Evolutionary conservation across 2,329 filamentous ascomycete species (phyloP).

Genomic region (Exophiala dermatitidis): DNA sequence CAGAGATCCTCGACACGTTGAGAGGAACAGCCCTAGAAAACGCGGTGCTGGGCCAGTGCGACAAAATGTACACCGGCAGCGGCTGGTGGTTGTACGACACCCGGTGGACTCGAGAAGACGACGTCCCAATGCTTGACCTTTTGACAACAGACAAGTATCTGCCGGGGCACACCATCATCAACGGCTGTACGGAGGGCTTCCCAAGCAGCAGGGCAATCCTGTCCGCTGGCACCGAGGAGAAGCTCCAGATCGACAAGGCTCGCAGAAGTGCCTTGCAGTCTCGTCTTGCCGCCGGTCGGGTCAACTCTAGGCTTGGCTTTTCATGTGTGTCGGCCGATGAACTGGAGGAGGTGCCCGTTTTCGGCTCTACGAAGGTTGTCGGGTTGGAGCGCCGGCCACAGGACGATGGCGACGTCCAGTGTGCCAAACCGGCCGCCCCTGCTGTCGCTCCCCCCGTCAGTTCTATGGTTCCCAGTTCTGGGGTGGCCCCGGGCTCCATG

Average conservation of each 20-base stretch:
- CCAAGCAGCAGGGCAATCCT: slow-evolving; percentile 5
- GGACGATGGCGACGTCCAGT: background rate
- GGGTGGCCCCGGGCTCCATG: background rate
- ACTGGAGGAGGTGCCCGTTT: background rate
- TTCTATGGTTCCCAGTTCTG: no score
- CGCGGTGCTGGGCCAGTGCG: slow-evolving; percentile 9
- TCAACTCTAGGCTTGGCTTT: slow-evolving; percentile 5
- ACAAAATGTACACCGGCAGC: slow-evolving; percentile 8
- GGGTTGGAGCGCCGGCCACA: no score
- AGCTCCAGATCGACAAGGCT: slow-evolving; percentile 3
- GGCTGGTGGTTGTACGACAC: slow-evolving; percentile 11
- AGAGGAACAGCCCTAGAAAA: slow-evolving; percentile 13
- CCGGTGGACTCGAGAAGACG: slow-evolving; percentile 2
- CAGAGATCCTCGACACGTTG: slow-evolving; percentile 3
- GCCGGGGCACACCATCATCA: slow-evolving; percentile 8
- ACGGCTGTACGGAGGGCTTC: slow-evolving; percentile 11
- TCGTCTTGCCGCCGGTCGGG: slow-evolving; percentile 2
- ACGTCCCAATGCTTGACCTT: slow-evolving; percentile 4
- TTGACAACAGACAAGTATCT: background rate
- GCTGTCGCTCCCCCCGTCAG: background rate
- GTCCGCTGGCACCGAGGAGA: slow-evolving; percentile 8
- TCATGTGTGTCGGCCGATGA: slow-evolving; percentile 5
- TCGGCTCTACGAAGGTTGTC: background rate
- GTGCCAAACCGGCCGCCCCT: background rate
- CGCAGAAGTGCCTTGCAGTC: slow-evolving; percentile 7